Evolutionary conservation across 176 grass and related monocot genomes (phyloP).

Genomic region (Canna indica): DNA sequence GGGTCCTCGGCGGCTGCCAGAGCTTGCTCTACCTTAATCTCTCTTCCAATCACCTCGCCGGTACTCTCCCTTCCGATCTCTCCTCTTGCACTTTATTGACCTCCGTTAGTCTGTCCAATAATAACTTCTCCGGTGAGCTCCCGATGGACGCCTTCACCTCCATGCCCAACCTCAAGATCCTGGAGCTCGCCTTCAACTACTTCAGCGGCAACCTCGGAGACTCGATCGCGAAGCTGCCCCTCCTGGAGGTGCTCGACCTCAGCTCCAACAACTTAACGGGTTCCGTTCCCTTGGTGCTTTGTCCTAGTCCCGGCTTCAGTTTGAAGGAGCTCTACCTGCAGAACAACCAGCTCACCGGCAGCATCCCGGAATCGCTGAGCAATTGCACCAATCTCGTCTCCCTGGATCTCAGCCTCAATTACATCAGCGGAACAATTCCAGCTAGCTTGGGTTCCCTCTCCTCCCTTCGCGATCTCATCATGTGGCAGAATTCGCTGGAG

Average conservation of each 20-base stretch:
- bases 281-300: slow-evolving; percentile 49
- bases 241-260: slow-evolving; percentile 76
- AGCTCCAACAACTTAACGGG: slow-evolving; percentile 79
- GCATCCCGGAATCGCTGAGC: slow-evolving; percentile 58
- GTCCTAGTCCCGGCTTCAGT: slow-evolving; percentile 24
- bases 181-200: slow-evolving; percentile 76
- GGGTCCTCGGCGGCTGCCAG: slow-evolving; percentile 40
- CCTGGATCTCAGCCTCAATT: slow-evolving; percentile 89
- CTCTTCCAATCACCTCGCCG: slow-evolving; percentile 62
- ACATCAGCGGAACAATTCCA: slow-evolving; percentile 58
- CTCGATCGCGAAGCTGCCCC: slow-evolving; percentile 39
- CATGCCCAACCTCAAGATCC: slow-evolving; percentile 39
- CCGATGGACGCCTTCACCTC: slow-evolving; percentile 33
- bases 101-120: slow-evolving; percentile 59
- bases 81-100: slow-evolving; percentile 34
- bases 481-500: slow-evolving; percentile 86
- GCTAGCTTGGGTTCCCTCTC: slow-evolving; percentile 42
- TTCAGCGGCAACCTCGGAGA: slow-evolving; percentile 50
- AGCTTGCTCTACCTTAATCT: slow-evolving; percentile 51
- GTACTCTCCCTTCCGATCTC: slow-evolving; percentile 51
- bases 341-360: slow-evolving; percentile 73
- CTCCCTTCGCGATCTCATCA: slow-evolving; percentile 67
- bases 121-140: slow-evolving; percentile 78
- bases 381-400: slow-evolving; percentile 76
- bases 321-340: slow-evolving; percentile 82